Percentiles rank a stretch among this genome's conserved stretches.
Evolutionary conservation across 805 yeast species (phyloP).

Genomic region (Grigorovia humatica): DNA sequence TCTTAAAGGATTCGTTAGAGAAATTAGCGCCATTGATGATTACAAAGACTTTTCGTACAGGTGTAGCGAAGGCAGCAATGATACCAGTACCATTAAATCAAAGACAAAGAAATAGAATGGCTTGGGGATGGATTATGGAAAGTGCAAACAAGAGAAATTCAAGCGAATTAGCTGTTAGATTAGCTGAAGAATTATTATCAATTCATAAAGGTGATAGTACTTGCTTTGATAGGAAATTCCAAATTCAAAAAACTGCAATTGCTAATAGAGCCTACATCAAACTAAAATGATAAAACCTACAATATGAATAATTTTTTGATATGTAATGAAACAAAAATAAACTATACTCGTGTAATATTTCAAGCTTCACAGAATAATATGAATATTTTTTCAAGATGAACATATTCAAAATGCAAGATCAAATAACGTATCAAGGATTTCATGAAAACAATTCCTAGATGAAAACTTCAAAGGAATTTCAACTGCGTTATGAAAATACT

Average conservation of each 20-base stretch:
- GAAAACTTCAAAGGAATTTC: too few relatives aligned
- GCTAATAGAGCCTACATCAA: slow-evolving; percentile 75
- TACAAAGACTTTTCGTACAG: slow-evolving; percentile 67
- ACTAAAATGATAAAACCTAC: slow-evolving; percentile 21
- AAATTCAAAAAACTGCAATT: slow-evolving; percentile 78
- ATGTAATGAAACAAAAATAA: too few relatives aligned
- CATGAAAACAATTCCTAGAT: too few relatives aligned
- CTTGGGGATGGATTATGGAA: slow-evolving; percentile 85
- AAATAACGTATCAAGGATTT: too few relatives aligned
- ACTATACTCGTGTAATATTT: too few relatives aligned
- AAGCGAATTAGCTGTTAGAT: slow-evolving; percentile 73
- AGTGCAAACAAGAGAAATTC: slow-evolving; percentile 72
- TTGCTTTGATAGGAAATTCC: slow-evolving; percentile 73
- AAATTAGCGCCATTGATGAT: slow-evolving; percentile 76
- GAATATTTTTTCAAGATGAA: too few relatives aligned
- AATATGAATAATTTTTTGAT: not conserved
- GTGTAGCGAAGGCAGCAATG: slow-evolving; percentile 70
- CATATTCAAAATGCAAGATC: too few relatives aligned
- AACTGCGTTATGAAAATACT: too few relatives aligned
- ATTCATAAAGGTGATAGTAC: slow-evolving; percentile 71
- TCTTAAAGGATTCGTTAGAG: slow-evolving; percentile 66
- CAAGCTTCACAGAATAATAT: too few relatives aligned
- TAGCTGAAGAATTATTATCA: slow-evolving; percentile 78
- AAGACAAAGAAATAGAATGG: slow-evolving; percentile 76
- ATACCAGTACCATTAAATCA: slow-evolving; percentile 77